Base-by-base conservation (phyloP, 2,329 filamentous ascomycete genomes). In the Aureobasidium sp. region DNA sequence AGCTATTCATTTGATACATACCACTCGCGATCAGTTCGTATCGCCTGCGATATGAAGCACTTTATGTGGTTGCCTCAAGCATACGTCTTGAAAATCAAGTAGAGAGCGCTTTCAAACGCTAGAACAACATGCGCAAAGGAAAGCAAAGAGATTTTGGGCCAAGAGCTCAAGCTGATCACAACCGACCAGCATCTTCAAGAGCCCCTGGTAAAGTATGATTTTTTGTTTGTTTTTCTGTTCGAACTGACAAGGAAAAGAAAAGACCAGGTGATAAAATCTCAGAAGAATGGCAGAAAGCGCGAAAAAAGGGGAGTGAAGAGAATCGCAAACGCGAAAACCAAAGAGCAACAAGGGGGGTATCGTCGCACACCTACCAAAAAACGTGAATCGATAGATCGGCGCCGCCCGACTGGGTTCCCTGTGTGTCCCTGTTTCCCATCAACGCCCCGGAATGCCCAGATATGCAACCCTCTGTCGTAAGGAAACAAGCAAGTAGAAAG, bases 301-400 rank as follows among this genome's bases (percentile, higher is more conserved):
- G 37, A 9, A 45, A 41, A 3, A 27, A 41, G 7, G 7, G 29
- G 41, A 49, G 29, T 29, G 12, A 27, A 41, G 22, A 42, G 25
- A 20, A 39, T 29, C 25, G 45, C 34, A 59, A 51, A 29, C 14
- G 22, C 27, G 9, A 11, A 48, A 41, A 49, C 14, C 42, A 59
- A 44, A 56, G 52, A 44, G 39, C 52, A 56, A 39, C 52, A 44
- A 56, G 49, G 51, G 49, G 52, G 56, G 56, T 59, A 59, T 59
- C 58, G 37, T 61, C 58, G 48, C 48, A 52, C 58, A 56, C 52
- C 47, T 61, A 52, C 58, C 48, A 45, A 41, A 52, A 52, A 44
- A 44, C 41, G 25, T 34, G 27, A 48, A 52, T 45, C 36, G 58
- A 53, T 52, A 61, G 58, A 61, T 59, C 25, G 31, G 55, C 55